Conservation (phyloP, 306 rosid genomes). For the Malus fusca region DNA sequence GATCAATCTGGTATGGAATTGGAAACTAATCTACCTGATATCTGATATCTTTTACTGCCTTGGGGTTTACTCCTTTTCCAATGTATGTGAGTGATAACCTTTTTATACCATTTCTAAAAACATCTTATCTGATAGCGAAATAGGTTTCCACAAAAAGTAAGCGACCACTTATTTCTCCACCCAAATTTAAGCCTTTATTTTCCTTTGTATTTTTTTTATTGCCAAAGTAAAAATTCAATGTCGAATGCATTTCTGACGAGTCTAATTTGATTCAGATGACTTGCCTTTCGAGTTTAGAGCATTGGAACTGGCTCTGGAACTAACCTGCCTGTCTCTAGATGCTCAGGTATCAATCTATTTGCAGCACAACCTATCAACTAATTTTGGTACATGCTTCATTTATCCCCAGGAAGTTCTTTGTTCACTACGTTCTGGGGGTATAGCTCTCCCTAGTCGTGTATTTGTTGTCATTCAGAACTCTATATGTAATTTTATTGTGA, state of each 20-base stretch:
- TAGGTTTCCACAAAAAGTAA: not conserved
- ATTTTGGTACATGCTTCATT: not conserved
- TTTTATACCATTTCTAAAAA: not conserved
- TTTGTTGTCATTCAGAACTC: not conserved
- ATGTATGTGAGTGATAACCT: not conserved
- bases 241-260: constrained; percentile 23
- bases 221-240: not conserved
- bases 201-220: not conserved
- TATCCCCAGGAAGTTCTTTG: not conserved
- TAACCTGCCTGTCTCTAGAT: constrained; percentile 85
- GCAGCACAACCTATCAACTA: not conserved
- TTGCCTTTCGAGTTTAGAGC: constrained; percentile 91
- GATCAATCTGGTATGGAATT: constrained; percentile 58
- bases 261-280: constrained; percentile 64
- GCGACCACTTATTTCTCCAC: not conserved
- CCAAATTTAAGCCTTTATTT: not conserved
- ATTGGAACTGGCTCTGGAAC: constrained; percentile 84
- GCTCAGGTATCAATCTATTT: constrained; percentile 54
- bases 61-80: not conserved
- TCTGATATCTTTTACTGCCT: not conserved
- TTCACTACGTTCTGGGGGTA: not conserved
- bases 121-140: not conserved
- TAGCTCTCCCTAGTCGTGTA: not conserved
- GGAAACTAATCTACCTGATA: not conserved
- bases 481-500: not conserved